phyloP scores from a whole-genome alignment of 768 basidiomycete genomes.

The Russula abietina region DNA sequence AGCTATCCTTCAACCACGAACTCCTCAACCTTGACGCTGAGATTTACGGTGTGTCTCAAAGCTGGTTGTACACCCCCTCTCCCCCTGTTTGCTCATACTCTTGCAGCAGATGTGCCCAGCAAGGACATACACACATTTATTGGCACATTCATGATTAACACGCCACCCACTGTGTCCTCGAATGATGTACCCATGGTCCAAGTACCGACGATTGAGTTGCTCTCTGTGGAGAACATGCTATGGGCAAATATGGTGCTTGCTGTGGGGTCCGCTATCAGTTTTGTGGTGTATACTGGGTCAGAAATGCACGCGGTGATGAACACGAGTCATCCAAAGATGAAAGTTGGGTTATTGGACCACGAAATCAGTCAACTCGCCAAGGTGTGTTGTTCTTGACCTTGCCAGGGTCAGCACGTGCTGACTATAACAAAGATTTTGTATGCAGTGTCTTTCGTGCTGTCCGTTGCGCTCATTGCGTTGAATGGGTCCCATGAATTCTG shows the following conservation, averaged over 20 bases:
- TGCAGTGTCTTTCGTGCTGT: slow-evolving; percentile 86
- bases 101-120: slow-evolving; percentile 81
- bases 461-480: slow-evolving; percentile 84
- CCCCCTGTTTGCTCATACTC: slow-evolving; percentile 3
- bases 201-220: slow-evolving; percentile 58
- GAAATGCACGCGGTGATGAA: slow-evolving; percentile 97
- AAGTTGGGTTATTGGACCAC: slow-evolving; percentile 83
- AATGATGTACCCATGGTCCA: slow-evolving; percentile 37
- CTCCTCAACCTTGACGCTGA: slow-evolving; percentile 70
- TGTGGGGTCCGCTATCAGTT: slow-evolving; percentile 86
- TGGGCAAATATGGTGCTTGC: slow-evolving; percentile 99
- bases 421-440: slow-evolving; percentile 68
- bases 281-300: slow-evolving; percentile 89
- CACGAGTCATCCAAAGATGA: slow-evolving; percentile 93
- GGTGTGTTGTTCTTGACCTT: slow-evolving; percentile 38
- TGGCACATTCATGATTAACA: slow-evolving; percentile 80
- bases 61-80: not conserved
- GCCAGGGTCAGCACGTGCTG: not conserved
- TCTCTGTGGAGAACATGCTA: slow-evolving; percentile 93
- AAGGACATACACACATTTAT: slow-evolving; percentile 97
- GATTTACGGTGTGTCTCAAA: slow-evolving; percentile 63
- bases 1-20: slow-evolving; percentile 51
- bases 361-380: slow-evolving; percentile 96
- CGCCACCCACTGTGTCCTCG: slow-evolving; percentile 34
- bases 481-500: slow-evolving; percentile 94